Evolutionary conservation across 805 yeast species (phyloP).

Genomic region (Wickerhamomyces pijperi): DNA sequence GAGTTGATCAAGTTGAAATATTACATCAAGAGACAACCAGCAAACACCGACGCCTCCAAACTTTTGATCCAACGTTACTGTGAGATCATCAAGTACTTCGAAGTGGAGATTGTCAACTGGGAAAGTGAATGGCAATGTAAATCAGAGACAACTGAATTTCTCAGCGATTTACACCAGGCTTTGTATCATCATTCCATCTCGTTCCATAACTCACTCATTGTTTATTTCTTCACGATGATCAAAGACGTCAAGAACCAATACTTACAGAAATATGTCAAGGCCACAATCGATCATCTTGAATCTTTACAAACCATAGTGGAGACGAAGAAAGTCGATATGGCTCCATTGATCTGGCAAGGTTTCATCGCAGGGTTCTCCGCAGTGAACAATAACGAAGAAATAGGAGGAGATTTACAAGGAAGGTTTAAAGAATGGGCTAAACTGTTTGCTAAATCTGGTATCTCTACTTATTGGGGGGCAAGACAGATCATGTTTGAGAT

Average conservation of each 20-base stretch:
- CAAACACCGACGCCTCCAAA: background rate
- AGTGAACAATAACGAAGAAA: slow-evolving; percentile 33
- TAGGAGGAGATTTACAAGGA: slow-evolving; percentile 30
- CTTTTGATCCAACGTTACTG: slow-evolving; percentile 9
- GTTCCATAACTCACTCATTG: slow-evolving; percentile 59
- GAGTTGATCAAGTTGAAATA: slow-evolving; percentile 52
- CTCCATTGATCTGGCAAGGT: slow-evolving; percentile 83
- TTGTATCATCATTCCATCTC: slow-evolving; percentile 73
- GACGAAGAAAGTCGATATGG: slow-evolving; percentile 37
- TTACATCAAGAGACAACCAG: slow-evolving; percentile 21
- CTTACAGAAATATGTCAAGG: slow-evolving; percentile 51
- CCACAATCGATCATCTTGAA: slow-evolving; percentile 53
- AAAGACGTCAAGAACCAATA: slow-evolving; percentile 41
- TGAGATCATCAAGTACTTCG: slow-evolving; percentile 22
- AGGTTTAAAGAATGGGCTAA: slow-evolving; percentile 61
- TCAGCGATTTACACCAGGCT: slow-evolving; percentile 42
- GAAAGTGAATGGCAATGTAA: slow-evolving; percentile 60
- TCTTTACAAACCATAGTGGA: slow-evolving; percentile 47
- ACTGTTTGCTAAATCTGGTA: slow-evolving; percentile 37
- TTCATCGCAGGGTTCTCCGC: slow-evolving; percentile 83
- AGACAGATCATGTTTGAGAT: slow-evolving; percentile 78
- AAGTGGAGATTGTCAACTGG: slow-evolving; percentile 51
- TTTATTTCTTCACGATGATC: slow-evolving; percentile 61
- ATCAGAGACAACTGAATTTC: slow-evolving; percentile 20
- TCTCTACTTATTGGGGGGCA: slow-evolving; percentile 81